Evolutionary conservation across 2,329 filamentous ascomycete genomes (phyloP), one percentile per base, ranked within the genome.

Genomic region (Aspergillus luchuensis): DNA sequence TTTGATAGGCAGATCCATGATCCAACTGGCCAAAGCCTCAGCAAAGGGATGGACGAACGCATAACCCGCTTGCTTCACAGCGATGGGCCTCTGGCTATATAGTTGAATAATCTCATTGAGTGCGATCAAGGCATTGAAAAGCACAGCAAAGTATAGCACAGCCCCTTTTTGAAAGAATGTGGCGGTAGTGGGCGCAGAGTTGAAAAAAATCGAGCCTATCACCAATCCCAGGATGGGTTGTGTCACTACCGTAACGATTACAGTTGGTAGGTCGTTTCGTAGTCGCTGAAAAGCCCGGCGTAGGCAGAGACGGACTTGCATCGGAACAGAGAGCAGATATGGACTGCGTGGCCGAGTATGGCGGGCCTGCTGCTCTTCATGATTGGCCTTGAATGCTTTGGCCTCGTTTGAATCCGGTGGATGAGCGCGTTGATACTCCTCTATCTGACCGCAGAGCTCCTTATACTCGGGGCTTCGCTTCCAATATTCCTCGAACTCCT

Each of bases 71-170:
- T 65, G 66, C 30, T 65, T 65, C 19, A 61, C 58, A 3, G 66
- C 59, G 17, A 64, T 50, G 13, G 45, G 58, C 5, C 56, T 55
- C 52, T 66, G 60, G 15, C 54, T 59, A 47, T 63, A 58, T 8
- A 67, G 47, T 13, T 56, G 93, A 91, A 49, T 93, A 83, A 65
- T 63, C 41, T 65, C 63, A 6, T 61, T 58, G n/a, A 61, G 89
- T 87, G 70, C 86, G 88, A 63, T 87, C 82, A 69, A 93, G 92
- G 90, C 91, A 74, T 93, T 95, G 81, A 93, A 87, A 58, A 96
- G 81, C 71, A 92, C 87, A 63, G 90, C 89, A 71, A 95, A 93
- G 83, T 95, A 96, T 53, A 96, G 95, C 7, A 63, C 50, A 7
- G 61, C 63, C 28, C 61, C 58, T 28, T 60, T 60, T 23, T 60